Conservation (phyloP, 2,329 filamentous ascomycete species). For the Epichloe sp. region DNA sequence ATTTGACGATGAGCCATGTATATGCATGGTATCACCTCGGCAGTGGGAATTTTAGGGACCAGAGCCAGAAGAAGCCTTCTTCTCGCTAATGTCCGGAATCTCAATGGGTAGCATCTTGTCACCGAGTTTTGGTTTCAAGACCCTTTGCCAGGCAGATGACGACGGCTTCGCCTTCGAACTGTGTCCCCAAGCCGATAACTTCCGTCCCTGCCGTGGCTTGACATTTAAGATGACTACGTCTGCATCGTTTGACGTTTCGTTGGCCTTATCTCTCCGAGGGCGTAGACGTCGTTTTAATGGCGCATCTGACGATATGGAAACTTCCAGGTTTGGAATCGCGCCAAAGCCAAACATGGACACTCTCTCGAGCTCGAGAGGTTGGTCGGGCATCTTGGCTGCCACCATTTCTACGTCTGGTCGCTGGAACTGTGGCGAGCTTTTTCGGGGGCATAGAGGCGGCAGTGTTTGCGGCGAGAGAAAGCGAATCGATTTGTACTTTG, state of each 20-base stretch:
- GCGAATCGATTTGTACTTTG: neutral
- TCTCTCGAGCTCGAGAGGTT: conserved; percentile 1
- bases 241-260: neutral
- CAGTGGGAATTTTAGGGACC: neutral
- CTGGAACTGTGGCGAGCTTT: neutral
- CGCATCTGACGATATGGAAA: conserved; percentile 1
- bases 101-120: neutral
- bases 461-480: conserved; percentile 2
- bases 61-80: neutral
- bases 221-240: neutral
- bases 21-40: too few species aligned
- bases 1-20: too few species aligned
- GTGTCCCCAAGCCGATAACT: neutral
- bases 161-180: neutral
- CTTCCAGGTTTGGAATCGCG: conserved; percentile 9
- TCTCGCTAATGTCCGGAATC: conserved; percentile 1
- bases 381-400: conserved; percentile 5
- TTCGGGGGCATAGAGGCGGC: conserved; percentile 4
- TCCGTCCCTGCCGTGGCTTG: neutral
- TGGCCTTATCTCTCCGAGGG: neutral
- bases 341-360: conserved; percentile 9
- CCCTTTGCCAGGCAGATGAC: neutral
- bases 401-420: conserved; percentile 9
- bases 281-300: conserved; percentile 6
- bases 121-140: neutral